Conservation (phyloP, 768 basidiomycete genomes). For the Mycena alexandri region DNA sequence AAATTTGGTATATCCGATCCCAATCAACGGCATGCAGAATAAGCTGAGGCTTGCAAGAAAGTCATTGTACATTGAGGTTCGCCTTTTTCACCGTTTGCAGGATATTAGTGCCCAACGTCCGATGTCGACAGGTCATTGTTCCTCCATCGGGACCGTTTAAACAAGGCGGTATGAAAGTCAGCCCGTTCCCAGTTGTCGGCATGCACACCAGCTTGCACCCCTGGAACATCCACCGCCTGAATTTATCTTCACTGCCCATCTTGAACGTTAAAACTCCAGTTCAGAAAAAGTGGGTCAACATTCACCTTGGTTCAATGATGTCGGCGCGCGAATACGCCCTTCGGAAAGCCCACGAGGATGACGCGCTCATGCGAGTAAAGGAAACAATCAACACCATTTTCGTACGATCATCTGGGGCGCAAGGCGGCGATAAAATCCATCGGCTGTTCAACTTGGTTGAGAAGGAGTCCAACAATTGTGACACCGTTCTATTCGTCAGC, state of each 20-base stretch:
- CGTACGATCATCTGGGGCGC: constrained; percentile 41
- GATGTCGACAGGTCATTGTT: constrained; percentile 37
- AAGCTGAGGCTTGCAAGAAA: constrained; percentile 29
- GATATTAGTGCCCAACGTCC: constrained; percentile 1
- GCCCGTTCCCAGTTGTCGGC: constrained; percentile 44
- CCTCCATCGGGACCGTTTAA: constrained; percentile 33
- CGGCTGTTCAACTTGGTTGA: constrained; percentile 14
- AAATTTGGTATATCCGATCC: constrained; percentile 21
- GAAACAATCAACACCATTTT: constrained; percentile 48
- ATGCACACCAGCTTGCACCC: constrained; percentile 28
- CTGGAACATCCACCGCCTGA: constrained; percentile 52
- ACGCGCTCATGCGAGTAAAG: constrained; percentile 49
- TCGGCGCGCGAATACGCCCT: constrained; percentile 47
- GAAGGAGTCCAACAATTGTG: constrained; percentile 37
- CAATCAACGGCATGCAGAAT: constrained; percentile 9
- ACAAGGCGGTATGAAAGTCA: constrained; percentile 40
- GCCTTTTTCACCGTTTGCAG: constrained; percentile 4
- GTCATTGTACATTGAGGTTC: constrained; percentile 46
- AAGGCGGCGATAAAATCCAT: no score
- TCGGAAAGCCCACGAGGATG: constrained; percentile 51
- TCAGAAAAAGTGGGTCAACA: constrained; percentile 45
- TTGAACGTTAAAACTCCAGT: constrained; percentile 37
- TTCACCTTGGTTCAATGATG: constrained; percentile 38
- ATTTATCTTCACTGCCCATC: constrained; percentile 46
- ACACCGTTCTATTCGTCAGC: constrained; percentile 62